phyloP scores from a whole-genome alignment of 495 filamentous ascomycete genomes.

The Trichoderma parareesei region DNA sequence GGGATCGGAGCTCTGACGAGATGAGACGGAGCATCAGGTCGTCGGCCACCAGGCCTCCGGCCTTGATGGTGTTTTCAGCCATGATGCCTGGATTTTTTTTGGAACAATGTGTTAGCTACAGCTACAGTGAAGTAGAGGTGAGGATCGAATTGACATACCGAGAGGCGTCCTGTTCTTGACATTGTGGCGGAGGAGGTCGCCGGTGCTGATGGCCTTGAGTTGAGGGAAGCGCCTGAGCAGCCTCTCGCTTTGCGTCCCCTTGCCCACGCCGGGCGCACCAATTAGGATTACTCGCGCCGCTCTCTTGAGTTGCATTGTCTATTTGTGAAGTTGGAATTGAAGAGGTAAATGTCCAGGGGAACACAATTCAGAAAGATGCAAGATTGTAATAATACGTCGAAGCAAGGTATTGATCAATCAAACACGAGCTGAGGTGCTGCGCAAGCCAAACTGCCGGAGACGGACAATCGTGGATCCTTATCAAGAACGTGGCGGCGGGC shows the following conservation, averaged over 20 bases:
- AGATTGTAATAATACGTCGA: too few species aligned
- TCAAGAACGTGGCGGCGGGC: not conserved
- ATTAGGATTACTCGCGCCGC: constrained; percentile 92
- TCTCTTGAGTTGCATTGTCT: constrained; percentile 54
- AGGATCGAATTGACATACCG: constrained; percentile 43
- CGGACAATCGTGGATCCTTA: not conserved
- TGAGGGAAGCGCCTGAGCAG: constrained; percentile 80
- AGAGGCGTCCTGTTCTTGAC: constrained; percentile 78
- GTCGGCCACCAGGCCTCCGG: constrained; percentile 78
- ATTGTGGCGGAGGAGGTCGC: constrained; percentile 87
- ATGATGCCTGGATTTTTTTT: constrained; percentile 49
- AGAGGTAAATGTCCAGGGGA: not conserved
- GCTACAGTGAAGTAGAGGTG: not conserved
- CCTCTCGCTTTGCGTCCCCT: constrained; percentile 90
- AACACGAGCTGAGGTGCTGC: not conserved
- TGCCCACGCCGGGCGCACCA: constrained; percentile 86
- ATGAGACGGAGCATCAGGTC: constrained; percentile 88
- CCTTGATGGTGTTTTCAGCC: constrained; percentile 79
- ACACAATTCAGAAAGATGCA: too few species aligned
- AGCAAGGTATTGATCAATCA: not conserved
- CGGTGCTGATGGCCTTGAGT: constrained; percentile 85
- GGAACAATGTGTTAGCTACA: constrained; percentile 6
- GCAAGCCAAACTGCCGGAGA: not conserved
- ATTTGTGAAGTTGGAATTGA: not conserved
- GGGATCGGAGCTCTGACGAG: constrained; percentile 69